Evolutionary conservation across 2,329 filamentous ascomycete species (phyloP), one percentile per base, ranked within the genome.

Genomic region (Penicillium paneum): DNA sequence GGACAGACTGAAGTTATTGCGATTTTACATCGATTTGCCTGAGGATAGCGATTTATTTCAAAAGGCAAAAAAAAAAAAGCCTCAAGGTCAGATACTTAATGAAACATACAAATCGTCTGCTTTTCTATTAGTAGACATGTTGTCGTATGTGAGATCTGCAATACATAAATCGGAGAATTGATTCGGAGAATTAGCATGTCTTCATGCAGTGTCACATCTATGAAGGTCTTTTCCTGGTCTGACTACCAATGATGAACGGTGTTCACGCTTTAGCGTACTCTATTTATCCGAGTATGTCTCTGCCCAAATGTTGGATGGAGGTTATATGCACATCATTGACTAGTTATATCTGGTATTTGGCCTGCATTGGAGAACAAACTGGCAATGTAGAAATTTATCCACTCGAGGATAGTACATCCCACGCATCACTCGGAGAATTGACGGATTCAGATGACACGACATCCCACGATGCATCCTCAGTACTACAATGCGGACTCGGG

Each of bases 131-230:
- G 29, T 31, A n/a, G 13, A 34, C 6, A 13, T 35, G 8, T 5
- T 26, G 21, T 8, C 8, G 4, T 28, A 26, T 3, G n/a, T 34
- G 6, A 13, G 15, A 43, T 42, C 38, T 24, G 36, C 28, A 49
- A 8, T 36, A 6, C 28, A n/a, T 36, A 11, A 31, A 17, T n/a
- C 41, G 51, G 50, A 56, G 56, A 57, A 52, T 49, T 56, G 31
- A 34, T 36, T 60, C 53, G 53, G 50, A 46, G 50, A 57, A 59
- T 50, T 54, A 45, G 15, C 29, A 29, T 15, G 3, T 19, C 26
- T 34, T 15, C 24, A 35, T 41, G 44, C 32, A 31, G 38, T 24
- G 8, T 15, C 8, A 38, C 31, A 24, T 19, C 32, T 19, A 19
- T 15, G 17, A n/a, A 19, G n/a, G 34, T 28, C 15, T 13, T 34